A percentile compares a stretch with the other conserved stretches of the same genome.
phyloP scores from a whole-genome alignment of 208 protist genomes.

The Sergeia podlipaevii region DNA sequence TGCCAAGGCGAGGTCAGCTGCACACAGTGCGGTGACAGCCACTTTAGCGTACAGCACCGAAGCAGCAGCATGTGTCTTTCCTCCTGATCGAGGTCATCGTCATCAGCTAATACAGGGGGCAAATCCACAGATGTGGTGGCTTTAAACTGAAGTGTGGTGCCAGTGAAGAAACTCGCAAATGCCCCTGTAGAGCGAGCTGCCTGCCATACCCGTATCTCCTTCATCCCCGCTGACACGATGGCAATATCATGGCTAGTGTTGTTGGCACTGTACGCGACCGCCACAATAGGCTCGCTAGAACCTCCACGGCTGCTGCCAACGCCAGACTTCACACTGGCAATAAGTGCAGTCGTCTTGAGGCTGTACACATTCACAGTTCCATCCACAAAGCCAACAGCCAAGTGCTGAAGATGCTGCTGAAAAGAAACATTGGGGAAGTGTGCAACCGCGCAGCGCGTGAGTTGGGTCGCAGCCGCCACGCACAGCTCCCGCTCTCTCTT shows the following conservation, averaged over 20 bases:
- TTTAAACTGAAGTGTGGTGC: constrained; percentile 20
- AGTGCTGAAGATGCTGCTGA: constrained; percentile 59
- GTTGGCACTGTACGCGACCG: constrained; percentile 76
- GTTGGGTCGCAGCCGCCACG: constrained; percentile 26
- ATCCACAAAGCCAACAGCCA: constrained; percentile 57
- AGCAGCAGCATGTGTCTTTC: constrained; percentile 10
- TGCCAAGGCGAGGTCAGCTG: constrained; percentile 76
- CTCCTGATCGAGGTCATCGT: neutral
- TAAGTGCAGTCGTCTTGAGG: constrained; percentile 47
- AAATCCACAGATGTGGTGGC: constrained; percentile 25
- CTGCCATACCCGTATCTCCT: constrained; percentile 60
- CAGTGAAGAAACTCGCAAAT: constrained; percentile 36
- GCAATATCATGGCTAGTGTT: constrained; percentile 63
- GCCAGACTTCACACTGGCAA: constrained; percentile 60
- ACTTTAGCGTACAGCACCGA: constrained; percentile 44
- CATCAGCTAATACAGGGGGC: constrained; percentile 5
- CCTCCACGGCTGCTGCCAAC: no score
- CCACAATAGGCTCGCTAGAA: constrained; percentile 40
- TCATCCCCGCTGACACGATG: constrained; percentile 58
- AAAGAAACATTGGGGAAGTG: constrained; percentile 72
- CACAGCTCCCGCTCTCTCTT: constrained; percentile 33
- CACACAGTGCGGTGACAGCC: constrained; percentile 81
- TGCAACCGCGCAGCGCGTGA: constrained; percentile 36
- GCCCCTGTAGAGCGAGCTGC: constrained; percentile 23
- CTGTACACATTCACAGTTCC: constrained; percentile 67